Evolutionary conservation across 768 basidiomycete species (phyloP), one percentile per base, ranked within the genome.

Genomic region (Cystobasidium ongulense): DNA sequence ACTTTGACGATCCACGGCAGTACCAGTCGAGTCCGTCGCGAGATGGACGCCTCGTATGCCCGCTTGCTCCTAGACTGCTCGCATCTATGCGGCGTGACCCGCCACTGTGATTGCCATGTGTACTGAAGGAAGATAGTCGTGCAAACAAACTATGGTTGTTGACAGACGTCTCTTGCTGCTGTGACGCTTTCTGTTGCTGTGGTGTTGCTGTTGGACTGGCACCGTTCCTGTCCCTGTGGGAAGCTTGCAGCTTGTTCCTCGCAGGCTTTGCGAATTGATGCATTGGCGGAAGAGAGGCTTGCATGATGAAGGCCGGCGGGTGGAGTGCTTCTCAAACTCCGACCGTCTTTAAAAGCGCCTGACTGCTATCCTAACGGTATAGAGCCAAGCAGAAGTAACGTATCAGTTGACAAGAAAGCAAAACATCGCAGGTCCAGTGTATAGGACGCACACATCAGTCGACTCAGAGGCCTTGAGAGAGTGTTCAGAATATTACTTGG

Each of bases 251-350:
- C 38, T 64, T 64, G 63, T 64, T 64, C 21, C 41, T 38, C 13
- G 35, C 41, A 46, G 63, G 63, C 63, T 46, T 38, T 39, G 31
- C 27, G 27, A 64, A 64, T 35, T 64, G 63, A 36, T 64, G 63
- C 63, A 64, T 64, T 25, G 63, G 63, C 63, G 63, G 63, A 38
- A 64, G 63, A 46, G 63, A 59, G 57, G 57, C 57, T 59, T 59
- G 57, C 57, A 59, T 59, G 29, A 35, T 59, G 57, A 59, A 27
- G 23, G 3, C 46, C 46, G 46, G 46, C 46, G 46, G 46, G 46
- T n/a, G 46, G 46, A 50, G 5, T 17, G 39, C 39, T 50, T 11
- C 46, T 21, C 46, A 21, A 50, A 50, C 46, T 50, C 46, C 46
- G 46, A 21, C 46, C 46, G 39, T 50, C n/a, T n/a, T 50, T n/a